Evolutionary conservation across 2,329 filamentous ascomycete genomes (phyloP).

Genomic region (Dothideomycetes sp.): DNA sequence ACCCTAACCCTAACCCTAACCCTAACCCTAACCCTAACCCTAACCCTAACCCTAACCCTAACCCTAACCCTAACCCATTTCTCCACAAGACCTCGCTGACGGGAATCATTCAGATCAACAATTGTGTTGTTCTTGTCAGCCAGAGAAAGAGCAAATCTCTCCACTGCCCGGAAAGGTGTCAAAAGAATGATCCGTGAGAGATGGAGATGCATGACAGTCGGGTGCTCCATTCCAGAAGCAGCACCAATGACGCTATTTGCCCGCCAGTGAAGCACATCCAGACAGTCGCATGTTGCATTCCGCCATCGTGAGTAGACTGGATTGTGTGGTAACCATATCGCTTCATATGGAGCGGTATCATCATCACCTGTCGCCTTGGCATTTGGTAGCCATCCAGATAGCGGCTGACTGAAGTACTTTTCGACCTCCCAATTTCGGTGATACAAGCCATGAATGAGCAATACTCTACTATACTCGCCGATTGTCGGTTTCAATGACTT

Average conservation of each 20-base stretch:
- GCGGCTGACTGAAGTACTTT: conserved; percentile 35
- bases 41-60: no score
- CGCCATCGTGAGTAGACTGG: conserved; percentile 41
- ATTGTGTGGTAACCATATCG: conserved; percentile 21
- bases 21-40: no score
- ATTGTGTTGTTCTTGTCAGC: no score
- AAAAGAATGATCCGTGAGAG: conserved; percentile 45
- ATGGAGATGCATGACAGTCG: conserved; percentile 48
- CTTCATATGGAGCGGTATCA: conserved; percentile 27
- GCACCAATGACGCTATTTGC: conserved; percentile 45
- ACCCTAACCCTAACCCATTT: no score
- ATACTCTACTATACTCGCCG: conserved; percentile 41
- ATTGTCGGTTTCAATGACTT: conserved; percentile 36
- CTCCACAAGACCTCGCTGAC: no score
- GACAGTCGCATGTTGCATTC: conserved; percentile 37
- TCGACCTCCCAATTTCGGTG: conserved; percentile 42
- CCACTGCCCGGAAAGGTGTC: conserved; percentile 39
- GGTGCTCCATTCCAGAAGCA: conserved; percentile 43
- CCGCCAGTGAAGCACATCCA: conserved; percentile 51
- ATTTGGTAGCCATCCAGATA: conserved; percentile 30
- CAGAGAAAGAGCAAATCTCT: no score
- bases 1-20: no score
- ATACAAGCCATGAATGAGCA: conserved; percentile 44
- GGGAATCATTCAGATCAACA: no score
- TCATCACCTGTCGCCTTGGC: conserved; percentile 14